Percentiles rank a stretch among this genome's conserved stretches.
phyloP scores from a whole-genome alignment of 306 rosid genomes.

The Malus sieversii region DNA sequence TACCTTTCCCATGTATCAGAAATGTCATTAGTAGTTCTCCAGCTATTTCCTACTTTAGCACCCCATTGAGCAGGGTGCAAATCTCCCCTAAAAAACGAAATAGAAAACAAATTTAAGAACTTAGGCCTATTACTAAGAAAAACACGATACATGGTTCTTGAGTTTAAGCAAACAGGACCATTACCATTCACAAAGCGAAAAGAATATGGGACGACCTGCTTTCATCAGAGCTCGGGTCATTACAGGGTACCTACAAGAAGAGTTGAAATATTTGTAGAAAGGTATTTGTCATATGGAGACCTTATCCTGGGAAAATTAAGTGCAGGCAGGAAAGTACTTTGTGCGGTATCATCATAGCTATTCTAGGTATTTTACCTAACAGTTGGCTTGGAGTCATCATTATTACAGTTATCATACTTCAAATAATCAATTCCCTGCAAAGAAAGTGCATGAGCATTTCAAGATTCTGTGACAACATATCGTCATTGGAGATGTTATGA shows the following conservation, averaged over 20 bases:
- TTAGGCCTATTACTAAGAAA: neutral
- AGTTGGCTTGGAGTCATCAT: conserved; percentile 68
- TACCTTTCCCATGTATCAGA: conserved; percentile 81
- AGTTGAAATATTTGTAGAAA: neutral
- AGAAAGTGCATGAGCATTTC: neutral
- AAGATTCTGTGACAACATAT: neutral
- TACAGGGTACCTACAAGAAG: conserved; percentile 57
- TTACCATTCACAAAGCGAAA: conserved; percentile 94
- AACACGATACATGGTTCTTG: neutral
- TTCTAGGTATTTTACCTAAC: conserved; percentile 38
- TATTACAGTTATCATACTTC: conserved; percentile 89
- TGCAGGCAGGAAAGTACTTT: neutral
- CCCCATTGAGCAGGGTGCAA: conserved; percentile 96
- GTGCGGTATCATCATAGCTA: neutral
- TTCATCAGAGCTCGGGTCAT: conserved; percentile 88
- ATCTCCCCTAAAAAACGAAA: conserved; percentile 60
- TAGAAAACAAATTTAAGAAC: neutral
- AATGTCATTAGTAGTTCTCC: conserved; percentile 93
- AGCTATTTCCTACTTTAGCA: conserved; percentile 75
- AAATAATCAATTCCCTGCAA: conserved; percentile 88
- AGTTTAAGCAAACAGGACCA: neutral
- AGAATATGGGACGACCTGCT: conserved; percentile 80
- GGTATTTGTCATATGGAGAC: neutral
- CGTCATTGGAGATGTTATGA: neutral
- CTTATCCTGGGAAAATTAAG: neutral